Percentiles rank a stretch among this genome's conserved stretches.
Evolutionary conservation across 2,329 filamentous ascomycete species (phyloP).

Genomic region (Dactylellina sp.): DNA sequence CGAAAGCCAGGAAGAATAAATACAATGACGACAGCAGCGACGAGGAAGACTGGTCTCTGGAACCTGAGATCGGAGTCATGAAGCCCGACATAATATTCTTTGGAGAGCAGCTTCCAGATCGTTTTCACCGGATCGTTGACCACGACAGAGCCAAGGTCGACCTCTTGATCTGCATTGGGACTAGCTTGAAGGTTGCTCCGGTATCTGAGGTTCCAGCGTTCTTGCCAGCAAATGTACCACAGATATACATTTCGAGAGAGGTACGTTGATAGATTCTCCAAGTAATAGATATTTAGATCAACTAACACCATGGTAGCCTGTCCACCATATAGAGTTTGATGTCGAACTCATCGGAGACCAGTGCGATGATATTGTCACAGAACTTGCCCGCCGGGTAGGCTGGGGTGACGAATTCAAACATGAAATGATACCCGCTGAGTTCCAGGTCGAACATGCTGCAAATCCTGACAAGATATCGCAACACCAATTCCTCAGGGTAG

Average conservation of each 20-base stretch:
- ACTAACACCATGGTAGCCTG: constrained; percentile 67
- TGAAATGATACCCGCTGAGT: constrained; percentile 77
- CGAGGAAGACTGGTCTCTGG: constrained; percentile 62
- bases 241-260: constrained; percentile 88
- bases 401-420: constrained; percentile 78
- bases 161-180: constrained; percentile 94
- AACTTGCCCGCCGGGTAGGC: constrained; percentile 82
- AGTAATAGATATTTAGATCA: constrained; percentile 40
- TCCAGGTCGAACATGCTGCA: constrained; percentile 38
- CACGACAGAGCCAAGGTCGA: constrained; percentile 84
- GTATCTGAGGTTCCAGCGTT: constrained; percentile 91
- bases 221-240: constrained; percentile 81
- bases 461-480: constrained; percentile 44
- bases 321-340: constrained; percentile 92
- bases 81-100: constrained; percentile 71
- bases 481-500: constrained; percentile 35
- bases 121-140: constrained; percentile 83
- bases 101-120: constrained; percentile 85
- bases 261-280: constrained; percentile 63
- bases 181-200: constrained; percentile 92
- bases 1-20: constrained; percentile 58
- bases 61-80: constrained; percentile 64
- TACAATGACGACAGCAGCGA: constrained; percentile 59
- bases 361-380: constrained; percentile 88
- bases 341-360: constrained; percentile 90